Base-by-base conservation (phyloP, 164 flowering plant genomes). In the Annona squamosa region DNA sequence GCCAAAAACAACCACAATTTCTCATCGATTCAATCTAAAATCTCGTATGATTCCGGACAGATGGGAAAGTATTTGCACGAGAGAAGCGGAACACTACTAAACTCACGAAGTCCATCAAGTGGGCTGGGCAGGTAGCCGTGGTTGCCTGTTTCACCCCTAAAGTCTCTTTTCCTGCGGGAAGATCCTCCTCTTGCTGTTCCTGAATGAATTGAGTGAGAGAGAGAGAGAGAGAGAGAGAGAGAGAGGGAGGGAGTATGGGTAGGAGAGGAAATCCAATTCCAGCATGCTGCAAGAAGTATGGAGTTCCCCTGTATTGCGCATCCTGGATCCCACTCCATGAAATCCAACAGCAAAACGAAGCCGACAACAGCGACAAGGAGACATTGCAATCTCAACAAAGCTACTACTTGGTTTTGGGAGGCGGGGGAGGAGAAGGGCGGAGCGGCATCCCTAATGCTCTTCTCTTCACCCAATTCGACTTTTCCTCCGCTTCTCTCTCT, bases 381-480 rank as follows among this genome's bases (percentile, higher is more conserved):
- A 67, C 76, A 3, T 65, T 68, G 63, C 18, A 73, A 45, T 47
- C 5, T 46, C 59, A 52, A 0, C 13, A 73, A 56, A 16, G 62
- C 1, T 44, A 70, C 70, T 85, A 73, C 74, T 72, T 91, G 46
- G 88, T 90, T 10, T 75, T 91, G 19, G 80, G 90, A 46, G 99
- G 98, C 26, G 99, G 99, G 12, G 98, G 99, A 2, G 99, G 99
- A 1, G 95, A 89, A 77, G 95, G 98, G 43, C 79, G 79, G 12
- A 93, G 89, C 73, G 99, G 98, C 16, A 84, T 91, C 71, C 91
- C 88, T 5, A 95, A 95, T 71, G 88, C 95, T 3, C 18, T 95
- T 73, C 73, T 95, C 5, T 72, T 93, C 71, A 63, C 88, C 1
- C 79, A 76, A 18, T 88, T 87, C 79, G 91, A 91, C 81, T 79